Evolutionary conservation across 441 rosid genomes (phyloP).

Genomic region (Populus hybrid): DNA sequence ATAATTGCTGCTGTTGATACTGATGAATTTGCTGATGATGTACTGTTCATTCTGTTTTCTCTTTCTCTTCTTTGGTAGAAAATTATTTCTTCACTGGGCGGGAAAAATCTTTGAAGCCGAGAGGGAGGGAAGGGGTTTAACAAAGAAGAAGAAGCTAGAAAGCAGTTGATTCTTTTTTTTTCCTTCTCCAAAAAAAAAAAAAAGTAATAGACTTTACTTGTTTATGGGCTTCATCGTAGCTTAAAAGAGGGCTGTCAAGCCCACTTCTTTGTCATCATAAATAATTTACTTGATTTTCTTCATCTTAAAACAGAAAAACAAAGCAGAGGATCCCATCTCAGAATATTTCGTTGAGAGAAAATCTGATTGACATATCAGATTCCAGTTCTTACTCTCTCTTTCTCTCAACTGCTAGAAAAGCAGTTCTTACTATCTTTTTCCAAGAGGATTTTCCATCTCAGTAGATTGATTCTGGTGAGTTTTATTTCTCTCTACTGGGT

Average conservation of each 20-base stretch:
- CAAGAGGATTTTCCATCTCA: not conserved
- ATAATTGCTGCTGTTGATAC: slow-evolving; percentile 67
- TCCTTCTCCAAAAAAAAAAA: too few species aligned
- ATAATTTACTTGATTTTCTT: not conserved
- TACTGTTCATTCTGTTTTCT: slow-evolving; percentile 47
- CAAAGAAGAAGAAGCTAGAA: not conserved
- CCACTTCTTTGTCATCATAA: not conserved
- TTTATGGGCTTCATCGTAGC: not conserved
- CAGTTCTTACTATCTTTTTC: not conserved
- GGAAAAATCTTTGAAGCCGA: not conserved
- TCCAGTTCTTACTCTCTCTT: not conserved
- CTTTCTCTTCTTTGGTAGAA: not conserved
- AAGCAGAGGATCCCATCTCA: not conserved
- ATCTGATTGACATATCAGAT: not conserved
- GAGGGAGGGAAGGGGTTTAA: not conserved
- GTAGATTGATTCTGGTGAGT: not conserved
- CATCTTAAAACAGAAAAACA: not conserved
- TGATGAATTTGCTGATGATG: slow-evolving; percentile 79
- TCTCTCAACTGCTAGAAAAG: not conserved
- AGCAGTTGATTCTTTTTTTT: not conserved
- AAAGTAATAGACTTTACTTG: not conserved
- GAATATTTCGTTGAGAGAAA: not conserved
- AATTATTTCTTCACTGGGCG: not conserved
- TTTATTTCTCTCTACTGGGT: slow-evolving; percentile 6
- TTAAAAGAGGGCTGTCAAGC: not conserved